Evolutionary conservation across 805 yeast species (phyloP).

Genomic region (Candida wancherniae): DNA sequence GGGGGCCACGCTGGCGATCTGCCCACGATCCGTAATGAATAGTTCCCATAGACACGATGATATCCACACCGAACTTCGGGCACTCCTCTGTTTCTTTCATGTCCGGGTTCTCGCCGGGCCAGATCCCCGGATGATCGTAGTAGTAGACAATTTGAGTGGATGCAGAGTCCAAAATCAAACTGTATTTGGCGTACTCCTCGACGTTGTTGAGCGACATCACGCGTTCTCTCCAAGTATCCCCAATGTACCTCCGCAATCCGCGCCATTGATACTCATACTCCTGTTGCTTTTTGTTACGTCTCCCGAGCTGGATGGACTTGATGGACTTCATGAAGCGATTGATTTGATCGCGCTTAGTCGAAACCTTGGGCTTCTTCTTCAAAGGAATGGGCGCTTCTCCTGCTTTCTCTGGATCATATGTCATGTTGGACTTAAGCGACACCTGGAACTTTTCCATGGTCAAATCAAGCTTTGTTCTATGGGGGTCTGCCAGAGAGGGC

Average conservation of each 20-base stretch:
- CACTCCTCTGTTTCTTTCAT: slow-evolving; percentile 1
- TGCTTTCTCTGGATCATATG: slow-evolving; percentile 40
- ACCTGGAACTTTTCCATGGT: slow-evolving; percentile 51
- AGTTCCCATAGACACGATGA: slow-evolving; percentile 56
- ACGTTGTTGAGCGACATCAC: slow-evolving; percentile 33
- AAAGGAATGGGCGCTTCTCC: too few relatives aligned
- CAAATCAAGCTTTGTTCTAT: slow-evolving; percentile 42
- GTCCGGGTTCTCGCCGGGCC: slow-evolving; percentile 1
- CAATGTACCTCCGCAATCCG: slow-evolving; percentile 71
- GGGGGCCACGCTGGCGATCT: slow-evolving; percentile 68
- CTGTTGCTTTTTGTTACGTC: neutral
- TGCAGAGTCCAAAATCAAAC: slow-evolving; percentile 62
- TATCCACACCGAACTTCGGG: slow-evolving; percentile 50
- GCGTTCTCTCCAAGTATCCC: slow-evolving; percentile 28
- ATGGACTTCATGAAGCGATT: too few relatives aligned
- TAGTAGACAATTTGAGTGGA: slow-evolving; percentile 52
- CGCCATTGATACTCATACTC: slow-evolving; percentile 50
- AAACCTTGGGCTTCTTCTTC: too few relatives aligned
- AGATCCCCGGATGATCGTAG: slow-evolving; percentile 66
- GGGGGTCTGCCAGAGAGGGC: slow-evolving; percentile 49
- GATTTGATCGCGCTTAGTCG: too few relatives aligned
- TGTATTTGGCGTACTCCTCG: slow-evolving; percentile 75
- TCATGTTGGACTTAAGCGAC: slow-evolving; percentile 65
- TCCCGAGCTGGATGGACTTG: slow-evolving; percentile 3
- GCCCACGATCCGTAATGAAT: slow-evolving; percentile 95